Evolutionary conservation across 495 filamentous ascomycete species (phyloP).

Genomic region (Penicillium arizonense): DNA sequence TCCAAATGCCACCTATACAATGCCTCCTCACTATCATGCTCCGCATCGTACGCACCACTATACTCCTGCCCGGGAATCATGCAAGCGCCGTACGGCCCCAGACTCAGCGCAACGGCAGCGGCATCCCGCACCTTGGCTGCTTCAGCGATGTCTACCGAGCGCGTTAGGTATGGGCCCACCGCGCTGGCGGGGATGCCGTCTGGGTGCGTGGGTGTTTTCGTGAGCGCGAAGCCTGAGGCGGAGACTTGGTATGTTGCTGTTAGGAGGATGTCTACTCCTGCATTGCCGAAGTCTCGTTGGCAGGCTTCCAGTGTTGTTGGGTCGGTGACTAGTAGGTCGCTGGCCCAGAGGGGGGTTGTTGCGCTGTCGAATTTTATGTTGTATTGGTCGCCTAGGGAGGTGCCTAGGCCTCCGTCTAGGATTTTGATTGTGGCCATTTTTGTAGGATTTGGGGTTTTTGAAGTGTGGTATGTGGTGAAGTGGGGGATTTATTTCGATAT

Average conservation of each 20-base stretch:
- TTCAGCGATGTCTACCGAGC: conserved; percentile 34
- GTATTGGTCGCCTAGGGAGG: conserved; percentile 58
- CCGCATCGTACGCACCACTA: conserved; percentile 54
- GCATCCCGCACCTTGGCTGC: conserved; percentile 20
- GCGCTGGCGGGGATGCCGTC: conserved; percentile 24
- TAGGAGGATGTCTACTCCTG: conserved; percentile 58
- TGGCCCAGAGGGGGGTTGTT: conserved; percentile 63
- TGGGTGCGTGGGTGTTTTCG: conserved; percentile 24
- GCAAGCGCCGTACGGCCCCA: conserved; percentile 65
- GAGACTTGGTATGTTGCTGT: conserved; percentile 67
- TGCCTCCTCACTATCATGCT: conserved; percentile 37
- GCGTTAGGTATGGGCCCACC: conserved; percentile 21
- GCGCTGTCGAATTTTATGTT: conserved; percentile 40
- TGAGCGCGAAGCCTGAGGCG: conserved; percentile 48
- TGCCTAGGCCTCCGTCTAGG: conserved; percentile 67
- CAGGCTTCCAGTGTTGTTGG: conserved; percentile 47
- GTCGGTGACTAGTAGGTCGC: conserved; percentile 54
- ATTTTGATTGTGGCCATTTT: conserved; percentile 39
- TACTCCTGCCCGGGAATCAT: conserved; percentile 66
- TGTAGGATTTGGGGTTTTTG: neutral
- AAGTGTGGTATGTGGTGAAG: neutral
- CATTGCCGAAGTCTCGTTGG: conserved; percentile 51
- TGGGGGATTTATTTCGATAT: conserved; percentile 2
- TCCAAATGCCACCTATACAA: conserved; percentile 56
- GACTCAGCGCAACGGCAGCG: conserved; percentile 44